Evolutionary conservation across 2,329 filamentous ascomycete genomes (phyloP).

Genomic region (Dendrostoma leiphaemia): DNA sequence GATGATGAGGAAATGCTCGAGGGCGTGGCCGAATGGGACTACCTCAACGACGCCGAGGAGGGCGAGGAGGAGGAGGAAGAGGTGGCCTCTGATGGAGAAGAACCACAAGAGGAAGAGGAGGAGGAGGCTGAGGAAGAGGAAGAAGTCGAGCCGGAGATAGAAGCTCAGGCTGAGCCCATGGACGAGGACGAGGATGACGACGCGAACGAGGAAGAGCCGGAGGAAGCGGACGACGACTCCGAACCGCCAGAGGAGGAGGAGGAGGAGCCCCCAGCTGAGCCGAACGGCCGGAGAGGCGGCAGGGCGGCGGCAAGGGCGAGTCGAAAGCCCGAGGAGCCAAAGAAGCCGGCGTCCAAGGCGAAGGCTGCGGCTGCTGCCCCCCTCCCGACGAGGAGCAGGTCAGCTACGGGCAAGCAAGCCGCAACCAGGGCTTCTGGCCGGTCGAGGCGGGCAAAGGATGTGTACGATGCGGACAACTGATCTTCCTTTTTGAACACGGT

Average conservation of each 20-base stretch:
- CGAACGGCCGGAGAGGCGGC: constrained; percentile 21
- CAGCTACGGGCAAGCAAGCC: not conserved
- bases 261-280: not conserved
- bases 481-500: not conserved
- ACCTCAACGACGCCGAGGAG: constrained; percentile 38
- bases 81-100: constrained; percentile 19
- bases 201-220: constrained; percentile 1
- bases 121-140: constrained; percentile 4
- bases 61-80: constrained; percentile 24
- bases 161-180: constrained; percentile 10
- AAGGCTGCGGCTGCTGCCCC: constrained; percentile 6
- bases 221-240: constrained; percentile 4
- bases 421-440: not conserved
- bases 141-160: not conserved
- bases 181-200: constrained; percentile 5
- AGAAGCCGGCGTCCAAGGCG: constrained; percentile 15
- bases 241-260: constrained; percentile 10
- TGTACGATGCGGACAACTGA: constrained; percentile 10
- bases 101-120: constrained; percentile 24
- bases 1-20: constrained; percentile 62
- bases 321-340: constrained; percentile 10
- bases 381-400: constrained; percentile 12
- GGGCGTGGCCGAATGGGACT: constrained; percentile 59
- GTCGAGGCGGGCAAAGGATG: constrained; percentile 16
- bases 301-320: constrained; percentile 15